These are phyloP conservation scores for Nemania bipapillata DNA, from an alignment of 2,329 filamentous ascomycete species.

Conservation along the genomic window DNA sequence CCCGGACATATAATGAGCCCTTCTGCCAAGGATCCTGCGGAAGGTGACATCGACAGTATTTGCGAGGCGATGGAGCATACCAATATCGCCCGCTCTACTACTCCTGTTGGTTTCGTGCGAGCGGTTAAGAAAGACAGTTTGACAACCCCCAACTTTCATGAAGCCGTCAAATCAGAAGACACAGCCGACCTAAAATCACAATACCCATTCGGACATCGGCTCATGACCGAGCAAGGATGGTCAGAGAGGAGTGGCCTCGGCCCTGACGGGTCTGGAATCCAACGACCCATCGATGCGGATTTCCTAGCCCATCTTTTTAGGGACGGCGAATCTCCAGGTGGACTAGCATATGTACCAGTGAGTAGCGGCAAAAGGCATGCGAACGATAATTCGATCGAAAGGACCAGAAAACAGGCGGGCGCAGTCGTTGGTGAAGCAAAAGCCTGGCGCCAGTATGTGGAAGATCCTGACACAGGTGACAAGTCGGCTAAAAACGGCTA, in stretches of 20 bases:
- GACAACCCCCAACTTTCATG: not conserved
- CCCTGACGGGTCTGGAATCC: conserved; percentile 29
- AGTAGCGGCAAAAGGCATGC: not conserved
- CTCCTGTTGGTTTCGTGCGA: conserved; percentile 25
- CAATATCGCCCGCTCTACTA: conserved; percentile 5
- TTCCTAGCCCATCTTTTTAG: not conserved
- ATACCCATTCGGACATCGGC: conserved; percentile 28
- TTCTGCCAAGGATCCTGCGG: not conserved
- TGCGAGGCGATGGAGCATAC: not conserved
- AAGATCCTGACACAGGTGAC: conserved; percentile 14
- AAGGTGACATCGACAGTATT: not conserved
- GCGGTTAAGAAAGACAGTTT: conserved; percentile 1
- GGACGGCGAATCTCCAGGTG: not conserved
- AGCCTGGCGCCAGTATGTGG: conserved; percentile 18
- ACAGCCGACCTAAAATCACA: conserved; percentile 8
- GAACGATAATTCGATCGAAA: not conserved
- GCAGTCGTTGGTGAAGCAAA: not conserved
- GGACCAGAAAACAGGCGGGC: not conserved
- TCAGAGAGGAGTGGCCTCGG: conserved; percentile 20
- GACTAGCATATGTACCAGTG: not conserved
- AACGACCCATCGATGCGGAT: conserved; percentile 19
- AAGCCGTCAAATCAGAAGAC: not conserved
- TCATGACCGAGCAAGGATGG: conserved; percentile 30
- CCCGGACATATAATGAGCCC: not conserved
- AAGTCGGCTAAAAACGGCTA: not conserved